Conservation (phyloP, 75 land plant genomes). For the Picea sitchensis region DNA sequence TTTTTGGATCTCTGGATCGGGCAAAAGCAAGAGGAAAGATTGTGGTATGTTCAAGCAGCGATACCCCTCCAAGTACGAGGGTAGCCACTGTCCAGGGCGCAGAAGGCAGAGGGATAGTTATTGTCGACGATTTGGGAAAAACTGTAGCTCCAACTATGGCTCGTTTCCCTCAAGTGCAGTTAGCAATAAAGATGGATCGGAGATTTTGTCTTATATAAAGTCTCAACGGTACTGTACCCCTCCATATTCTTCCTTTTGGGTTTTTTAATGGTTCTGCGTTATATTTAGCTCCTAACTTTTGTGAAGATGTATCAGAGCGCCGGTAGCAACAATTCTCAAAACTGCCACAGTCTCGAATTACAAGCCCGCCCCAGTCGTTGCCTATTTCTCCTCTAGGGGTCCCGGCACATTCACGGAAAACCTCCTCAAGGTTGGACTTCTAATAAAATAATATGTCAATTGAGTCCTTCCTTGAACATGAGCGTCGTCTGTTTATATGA, state of each 20-base stretch:
- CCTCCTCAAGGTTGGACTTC: conserved; percentile 58
- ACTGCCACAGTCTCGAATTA: conserved; percentile 19
- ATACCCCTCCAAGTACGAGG: conserved; percentile 24
- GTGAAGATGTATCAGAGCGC: conserved; percentile 28
- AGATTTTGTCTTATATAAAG: conserved; percentile 59
- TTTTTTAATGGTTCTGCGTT: not conserved
- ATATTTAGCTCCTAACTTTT: not conserved
- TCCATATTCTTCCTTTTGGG: not conserved
- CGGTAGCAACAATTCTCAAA: conserved; percentile 60
- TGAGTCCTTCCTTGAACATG: not conserved
- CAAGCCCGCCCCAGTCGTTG: conserved; percentile 70
- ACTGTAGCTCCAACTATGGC: conserved; percentile 41
- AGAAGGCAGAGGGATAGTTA: conserved; percentile 52
- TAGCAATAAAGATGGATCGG: conserved; percentile 27
- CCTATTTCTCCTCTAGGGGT: conserved; percentile 76
- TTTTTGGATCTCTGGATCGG: conserved; percentile 56
- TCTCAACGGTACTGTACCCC: conserved; percentile 37
- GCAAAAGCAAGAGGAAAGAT: conserved; percentile 60
- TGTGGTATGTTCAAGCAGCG: conserved; percentile 42
- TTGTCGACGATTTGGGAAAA: conserved; percentile 26
- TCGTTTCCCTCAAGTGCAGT: conserved; percentile 47
- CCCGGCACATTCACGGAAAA: conserved; percentile 40
- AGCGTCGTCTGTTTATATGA: no score
- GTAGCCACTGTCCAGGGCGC: conserved; percentile 43
- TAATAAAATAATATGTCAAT: not conserved